Base-by-base conservation (phyloP, 495 filamentous ascomycete species). In the Lepidopterella palustris region DNA sequence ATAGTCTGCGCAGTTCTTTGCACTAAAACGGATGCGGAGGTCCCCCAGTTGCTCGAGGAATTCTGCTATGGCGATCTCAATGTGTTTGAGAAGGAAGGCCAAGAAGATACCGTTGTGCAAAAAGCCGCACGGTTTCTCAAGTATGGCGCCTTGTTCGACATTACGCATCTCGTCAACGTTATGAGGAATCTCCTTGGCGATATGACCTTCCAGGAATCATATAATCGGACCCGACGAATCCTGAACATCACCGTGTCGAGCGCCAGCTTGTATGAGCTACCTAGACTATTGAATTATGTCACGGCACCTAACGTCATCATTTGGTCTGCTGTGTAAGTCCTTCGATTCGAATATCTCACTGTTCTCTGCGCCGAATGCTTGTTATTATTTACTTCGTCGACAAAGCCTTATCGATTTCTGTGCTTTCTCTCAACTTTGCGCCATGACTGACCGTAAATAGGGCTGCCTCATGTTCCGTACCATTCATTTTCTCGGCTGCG, bases 261-360 rank as follows among this genome's bases (percentile, higher is more conserved):
- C 47, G 88, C 87, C 0, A 87, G 88, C 31, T 79, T 92, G 39
- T 95, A 93, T 69, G 92, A 96, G 63, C 80, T 95, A 15, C 91
- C 90, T 0, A 78, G 86, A 40, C 76, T 97, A 8, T 78, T 97
- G 59, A 97, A 97, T 71, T 96, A 96, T 66, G 84, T 96, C 49
- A 96, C 92, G 0, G 87, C 90, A 10, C 90, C 92, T 0, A 92
- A 96, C 68, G 92, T 97, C 56, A 77, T 96, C 73, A 92, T 97
- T 49, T 96, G 91, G 92, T 96, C 92, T 55, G 92, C 92, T 47
- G 92, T 97, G 79, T 85, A 76, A 79, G 82, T 79, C 24, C 8
- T 55, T 15, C 27, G 48, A 42, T 39, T 27, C 45, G 20, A n/a
- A n/a, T n/a, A n/a, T n/a, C n/a, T n/a, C n/a, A n/a, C n/a, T n/a